These are phyloP conservation scores for Trebouxia gelatinosa DNA, from an alignment of 163 green algal species.

Conservation along the genomic window DNA sequence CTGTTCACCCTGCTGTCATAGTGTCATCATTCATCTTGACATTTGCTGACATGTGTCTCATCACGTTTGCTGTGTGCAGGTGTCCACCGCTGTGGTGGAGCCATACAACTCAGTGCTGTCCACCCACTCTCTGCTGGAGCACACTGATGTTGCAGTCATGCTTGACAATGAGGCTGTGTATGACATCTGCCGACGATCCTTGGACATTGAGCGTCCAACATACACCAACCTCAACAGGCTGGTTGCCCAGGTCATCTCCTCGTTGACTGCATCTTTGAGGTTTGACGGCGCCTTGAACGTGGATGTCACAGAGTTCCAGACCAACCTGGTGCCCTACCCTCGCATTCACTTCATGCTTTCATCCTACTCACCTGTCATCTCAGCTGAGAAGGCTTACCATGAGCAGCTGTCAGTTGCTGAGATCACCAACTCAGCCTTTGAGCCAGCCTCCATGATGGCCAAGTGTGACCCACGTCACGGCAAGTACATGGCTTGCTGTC, in stretches of 20 bases:
- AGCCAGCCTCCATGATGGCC: constrained; percentile 98
- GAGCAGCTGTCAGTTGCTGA: constrained; percentile 99
- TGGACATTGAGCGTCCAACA: constrained; percentile 99
- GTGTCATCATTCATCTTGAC: no score
- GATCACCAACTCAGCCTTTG: constrained; percentile 99
- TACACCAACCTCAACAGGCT: constrained; percentile 99
- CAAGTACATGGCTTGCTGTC: constrained; percentile 99
- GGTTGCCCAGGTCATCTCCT: constrained; percentile 96
- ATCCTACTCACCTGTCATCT: constrained; percentile 98
- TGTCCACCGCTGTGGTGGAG: constrained; percentile 98
- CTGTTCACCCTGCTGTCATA: no score
- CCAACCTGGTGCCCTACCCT: constrained; percentile 99
- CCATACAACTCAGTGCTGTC: constrained; percentile 99
- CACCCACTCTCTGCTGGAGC: constrained; percentile 98
- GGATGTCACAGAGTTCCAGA: constrained; percentile 99
- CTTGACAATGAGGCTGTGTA: constrained; percentile 99
- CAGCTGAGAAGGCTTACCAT: constrained; percentile 99
- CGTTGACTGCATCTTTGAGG: constrained; percentile 95
- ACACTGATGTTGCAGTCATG: constrained; percentile 99
- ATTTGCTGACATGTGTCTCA: not conserved
- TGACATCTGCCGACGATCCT: constrained; percentile 96
- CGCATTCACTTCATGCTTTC: constrained; percentile 99
- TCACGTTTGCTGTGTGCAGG: constrained; percentile 46
- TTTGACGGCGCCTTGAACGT: constrained; percentile 99
- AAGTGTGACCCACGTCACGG: constrained; percentile 97